Evolutionary conservation across 2,329 filamentous ascomycete species (phyloP).

Genomic region (Penicillium sumatraense): DNA sequence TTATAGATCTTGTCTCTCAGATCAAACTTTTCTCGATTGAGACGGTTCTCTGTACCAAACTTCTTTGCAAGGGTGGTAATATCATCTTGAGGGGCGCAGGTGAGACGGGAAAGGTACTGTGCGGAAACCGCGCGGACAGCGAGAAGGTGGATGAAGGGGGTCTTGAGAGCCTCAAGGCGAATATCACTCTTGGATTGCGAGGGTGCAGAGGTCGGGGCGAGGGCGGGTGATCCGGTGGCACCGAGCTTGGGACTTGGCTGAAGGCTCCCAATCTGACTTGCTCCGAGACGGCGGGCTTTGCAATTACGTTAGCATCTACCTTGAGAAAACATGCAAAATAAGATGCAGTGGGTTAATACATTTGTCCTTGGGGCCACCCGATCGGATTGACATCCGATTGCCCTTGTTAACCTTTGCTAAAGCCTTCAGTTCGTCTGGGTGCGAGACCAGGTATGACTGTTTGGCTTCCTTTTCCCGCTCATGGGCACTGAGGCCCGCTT

Average conservation of each 20-base stretch:
- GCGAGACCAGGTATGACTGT: constrained; percentile 50
- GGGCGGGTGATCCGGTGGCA: constrained; percentile 40
- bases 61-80: constrained; percentile 55
- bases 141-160: constrained; percentile 57
- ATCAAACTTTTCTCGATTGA: constrained; percentile 56
- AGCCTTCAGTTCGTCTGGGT: constrained; percentile 42
- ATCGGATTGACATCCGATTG: constrained; percentile 3
- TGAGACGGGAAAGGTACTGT: constrained; percentile 53
- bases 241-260: constrained; percentile 48
- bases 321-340: background rate
- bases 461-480: constrained; percentile 66
- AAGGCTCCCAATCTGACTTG: constrained; percentile 42
- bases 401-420: constrained; percentile 21
- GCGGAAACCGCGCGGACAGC: constrained; percentile 56
- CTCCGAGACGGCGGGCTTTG: constrained; percentile 36
- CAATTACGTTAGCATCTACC: background rate
- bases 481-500: constrained; percentile 63
- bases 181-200: constrained; percentile 42
- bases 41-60: constrained; percentile 56
- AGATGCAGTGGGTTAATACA: background rate
- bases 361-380: constrained; percentile 39
- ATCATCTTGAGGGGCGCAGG: constrained; percentile 55
- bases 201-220: constrained; percentile 51
- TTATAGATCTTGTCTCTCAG: constrained; percentile 64
- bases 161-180: constrained; percentile 50